Evolutionary conservation across 192 early-diverging fungal genomes (phyloP).

Genomic region (Spinellus fusiger): DNA sequence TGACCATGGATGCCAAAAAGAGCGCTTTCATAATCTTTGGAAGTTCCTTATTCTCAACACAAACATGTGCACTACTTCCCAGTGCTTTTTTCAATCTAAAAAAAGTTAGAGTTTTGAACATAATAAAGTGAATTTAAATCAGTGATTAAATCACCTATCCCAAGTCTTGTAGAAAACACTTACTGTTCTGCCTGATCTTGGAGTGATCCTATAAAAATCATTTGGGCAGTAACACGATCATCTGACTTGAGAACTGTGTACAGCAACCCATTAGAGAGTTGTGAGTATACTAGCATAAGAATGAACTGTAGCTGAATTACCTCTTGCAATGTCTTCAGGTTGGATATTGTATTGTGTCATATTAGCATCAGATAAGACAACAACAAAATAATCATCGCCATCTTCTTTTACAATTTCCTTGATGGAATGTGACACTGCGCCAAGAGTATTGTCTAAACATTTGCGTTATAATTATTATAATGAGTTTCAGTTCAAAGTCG

Average conservation of each 20-base stretch:
- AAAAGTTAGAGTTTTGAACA: background rate
- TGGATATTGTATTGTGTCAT: slow-evolving; percentile 72
- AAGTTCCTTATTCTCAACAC: slow-evolving; percentile 54
- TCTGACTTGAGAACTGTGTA: slow-evolving; percentile 57
- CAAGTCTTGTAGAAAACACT: slow-evolving; percentile 10
- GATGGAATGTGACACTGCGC: slow-evolving; percentile 57
- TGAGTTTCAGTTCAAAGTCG: background rate
- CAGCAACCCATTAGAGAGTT: background rate
- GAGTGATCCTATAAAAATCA: slow-evolving; percentile 81
- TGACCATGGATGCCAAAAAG: slow-evolving; percentile 57
- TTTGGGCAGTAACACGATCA: slow-evolving; percentile 63
- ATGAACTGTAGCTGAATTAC: slow-evolving; percentile 26
- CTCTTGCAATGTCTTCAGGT: slow-evolving; percentile 57
- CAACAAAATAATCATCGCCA: slow-evolving; percentile 75
- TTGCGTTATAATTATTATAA: background rate
- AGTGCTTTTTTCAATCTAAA: slow-evolving; percentile 42
- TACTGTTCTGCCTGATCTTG: slow-evolving; percentile 63
- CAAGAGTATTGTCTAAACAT: slow-evolving; percentile 62
- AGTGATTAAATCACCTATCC: too few relatives aligned
- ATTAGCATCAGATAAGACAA: slow-evolving; percentile 78
- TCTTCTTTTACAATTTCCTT: slow-evolving; percentile 65
- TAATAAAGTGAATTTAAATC: background rate
- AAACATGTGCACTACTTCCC: slow-evolving; percentile 50
- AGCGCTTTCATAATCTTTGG: slow-evolving; percentile 58
- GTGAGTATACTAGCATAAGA: background rate